Evolutionary conservation across 1,139 yeast genomes (phyloP), one percentile per base, ranked within the genome.

Genomic region (Yamadazyma taylorii): DNA sequence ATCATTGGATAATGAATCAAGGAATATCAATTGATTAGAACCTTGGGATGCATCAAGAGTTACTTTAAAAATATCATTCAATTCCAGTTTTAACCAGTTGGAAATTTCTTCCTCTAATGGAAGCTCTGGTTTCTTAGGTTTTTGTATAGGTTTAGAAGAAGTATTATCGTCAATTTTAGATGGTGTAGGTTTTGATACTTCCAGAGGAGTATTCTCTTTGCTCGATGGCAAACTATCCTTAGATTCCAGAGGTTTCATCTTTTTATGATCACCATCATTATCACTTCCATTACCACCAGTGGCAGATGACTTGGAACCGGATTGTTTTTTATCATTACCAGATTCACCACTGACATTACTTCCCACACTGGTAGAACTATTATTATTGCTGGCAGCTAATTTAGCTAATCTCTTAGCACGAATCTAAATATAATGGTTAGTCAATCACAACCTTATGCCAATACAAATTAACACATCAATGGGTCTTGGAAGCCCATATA

Each of bases 361-460:
- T 10, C 25, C 13, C 13, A 12, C 25, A n/a, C 25, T 24, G 25
- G 25, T 24, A 24, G n/a, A 11, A 11, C 25, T 24, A 24, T 6
- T 5, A 12, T 16, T 27, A 13, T 25, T 25, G 28, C 15, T 13
- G 25, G 63, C 61, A 5, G 67, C 69, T 39, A 78, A 56, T 43
- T 66, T 70, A n/a, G 81, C 82, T 48, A 78, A 59, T 33, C 84
- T 56, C 50, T 75, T 78, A 29, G 80, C 80, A 50, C 84, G 69
- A 21, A 78, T 74, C 69, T 75, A 56, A 21, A 43, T n/a, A 39
- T 22, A 48, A 58, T 59, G 51, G 62, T 56, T 19, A 19, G 21
- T 19, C 5, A 19, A 19, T 19, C 21, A 8, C 8, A 19, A 19
- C 21, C 8, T n/a, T 15, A 3, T 21, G 23, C 27, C 13, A 24